Conservation (phyloP, 805 yeast species). For the Cyberlindnera saturnus region DNA sequence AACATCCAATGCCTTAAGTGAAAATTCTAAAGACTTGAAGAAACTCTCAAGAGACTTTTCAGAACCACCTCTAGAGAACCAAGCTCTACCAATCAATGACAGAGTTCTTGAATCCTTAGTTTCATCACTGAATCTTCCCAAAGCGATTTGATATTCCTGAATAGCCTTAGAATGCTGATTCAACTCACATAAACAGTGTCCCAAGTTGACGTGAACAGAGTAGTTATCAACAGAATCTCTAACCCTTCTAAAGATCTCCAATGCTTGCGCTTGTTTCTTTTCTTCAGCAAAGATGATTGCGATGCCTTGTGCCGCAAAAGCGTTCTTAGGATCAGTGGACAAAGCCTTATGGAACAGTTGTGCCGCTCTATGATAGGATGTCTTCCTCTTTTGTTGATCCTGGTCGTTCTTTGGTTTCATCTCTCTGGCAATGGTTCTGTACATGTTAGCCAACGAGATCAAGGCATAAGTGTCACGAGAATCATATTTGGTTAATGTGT, state of each 20-base stretch:
- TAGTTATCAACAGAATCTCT: constrained; percentile 86
- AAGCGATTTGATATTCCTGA: constrained; percentile 81
- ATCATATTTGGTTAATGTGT: constrained; percentile 73
- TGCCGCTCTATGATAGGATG: constrained; percentile 82
- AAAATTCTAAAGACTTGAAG: constrained; percentile 54
- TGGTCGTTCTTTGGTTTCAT: constrained; percentile 40
- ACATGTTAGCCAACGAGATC: constrained; percentile 84
- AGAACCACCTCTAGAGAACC: constrained; percentile 71
- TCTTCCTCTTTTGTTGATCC: constrained; percentile 55
- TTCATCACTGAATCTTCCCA: constrained; percentile 52
- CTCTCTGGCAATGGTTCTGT: constrained; percentile 77
- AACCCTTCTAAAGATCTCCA: constrained; percentile 81
- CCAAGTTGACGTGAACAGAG: constrained; percentile 77
- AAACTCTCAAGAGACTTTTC: constrained; percentile 63
- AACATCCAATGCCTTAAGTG: constrained; percentile 47
- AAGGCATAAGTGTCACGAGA: constrained; percentile 89
- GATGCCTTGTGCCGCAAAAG: constrained; percentile 96
- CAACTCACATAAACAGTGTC: constrained; percentile 79
- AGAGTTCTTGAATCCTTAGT: constrained; percentile 60
- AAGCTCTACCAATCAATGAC: constrained; percentile 77
- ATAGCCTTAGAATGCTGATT: constrained; percentile 81
- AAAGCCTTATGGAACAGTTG: constrained; percentile 87
- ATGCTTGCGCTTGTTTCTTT: constrained; percentile 65
- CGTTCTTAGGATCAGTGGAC: constrained; percentile 75
- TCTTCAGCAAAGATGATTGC: constrained; percentile 90